A percentile compares a stretch with the other conserved stretches of the same genome.
These are phyloP conservation scores for Solanum sitiens DNA, from an alignment of 257 asterid species.

Conservation along the genomic window DNA sequence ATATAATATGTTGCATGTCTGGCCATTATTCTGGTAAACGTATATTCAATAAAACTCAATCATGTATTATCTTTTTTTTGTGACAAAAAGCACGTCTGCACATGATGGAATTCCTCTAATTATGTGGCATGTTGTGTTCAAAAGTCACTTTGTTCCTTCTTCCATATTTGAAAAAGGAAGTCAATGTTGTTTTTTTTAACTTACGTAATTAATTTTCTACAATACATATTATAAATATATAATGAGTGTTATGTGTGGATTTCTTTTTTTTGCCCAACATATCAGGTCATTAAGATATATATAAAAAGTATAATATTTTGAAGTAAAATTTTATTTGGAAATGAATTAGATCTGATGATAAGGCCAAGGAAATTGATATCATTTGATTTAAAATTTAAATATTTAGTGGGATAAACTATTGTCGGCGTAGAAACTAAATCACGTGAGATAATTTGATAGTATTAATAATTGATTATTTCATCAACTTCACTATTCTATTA, in stretches of 20 bases:
- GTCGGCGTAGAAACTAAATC: background rate
- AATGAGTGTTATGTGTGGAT: no score
- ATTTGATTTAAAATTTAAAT: background rate
- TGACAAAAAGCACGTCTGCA: background rate
- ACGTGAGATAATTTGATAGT: background rate
- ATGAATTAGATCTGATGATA: no score
- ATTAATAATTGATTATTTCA: no score
- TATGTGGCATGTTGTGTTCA: background rate
- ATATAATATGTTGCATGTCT: background rate
- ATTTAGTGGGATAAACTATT: background rate
- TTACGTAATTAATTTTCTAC: background rate
- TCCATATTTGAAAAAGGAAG: background rate
- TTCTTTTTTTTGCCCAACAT: no score
- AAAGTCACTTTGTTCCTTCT: background rate
- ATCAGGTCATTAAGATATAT: no score
- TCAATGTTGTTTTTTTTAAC: no score
- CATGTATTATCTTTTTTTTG: background rate
- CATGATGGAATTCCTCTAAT: background rate
- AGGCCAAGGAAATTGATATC: background rate
- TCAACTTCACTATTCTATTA: no score
- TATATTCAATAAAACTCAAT: no score
- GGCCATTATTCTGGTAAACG: background rate
- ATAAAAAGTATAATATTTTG: no score
- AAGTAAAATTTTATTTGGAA: no score
- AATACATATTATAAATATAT: no score